A percentile compares a stretch with the other conserved stretches of the same genome.
phyloP scores from a whole-genome alignment of 305 asterid genomes.

The Solanum hybrid region DNA sequence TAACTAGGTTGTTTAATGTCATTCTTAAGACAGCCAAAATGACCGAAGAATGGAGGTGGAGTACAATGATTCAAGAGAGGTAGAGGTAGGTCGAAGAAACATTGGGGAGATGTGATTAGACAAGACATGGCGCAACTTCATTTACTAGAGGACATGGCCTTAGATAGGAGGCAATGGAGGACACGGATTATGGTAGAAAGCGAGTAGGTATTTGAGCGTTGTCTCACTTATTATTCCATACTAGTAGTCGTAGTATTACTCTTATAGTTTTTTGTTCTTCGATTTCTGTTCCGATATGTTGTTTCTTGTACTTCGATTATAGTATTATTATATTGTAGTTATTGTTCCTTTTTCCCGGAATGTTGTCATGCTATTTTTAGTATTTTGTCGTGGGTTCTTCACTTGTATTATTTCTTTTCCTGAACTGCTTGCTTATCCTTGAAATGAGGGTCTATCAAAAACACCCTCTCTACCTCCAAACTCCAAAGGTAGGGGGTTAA shows the following conservation, averaged over 20 bases:
- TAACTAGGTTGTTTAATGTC: not conserved
- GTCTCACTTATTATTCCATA: not conserved
- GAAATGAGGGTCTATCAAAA: not conserved
- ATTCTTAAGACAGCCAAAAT: too few relatives aligned
- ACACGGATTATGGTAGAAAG: not conserved
- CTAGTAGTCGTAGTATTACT: not conserved
- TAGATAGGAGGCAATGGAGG: not conserved
- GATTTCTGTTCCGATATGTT: not conserved
- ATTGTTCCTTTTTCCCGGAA: not conserved
- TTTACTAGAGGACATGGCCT: not conserved
- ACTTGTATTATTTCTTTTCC: not conserved
- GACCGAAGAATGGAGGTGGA: not conserved
- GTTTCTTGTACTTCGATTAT: not conserved
- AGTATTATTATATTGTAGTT: not conserved
- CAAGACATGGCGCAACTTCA: not conserved
- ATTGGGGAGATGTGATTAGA: not conserved
- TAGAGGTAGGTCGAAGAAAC: not conserved
- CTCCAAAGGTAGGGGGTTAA: not conserved
- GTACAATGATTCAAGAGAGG: not conserved
- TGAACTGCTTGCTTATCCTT: not conserved
- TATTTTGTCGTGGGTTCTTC: not conserved
- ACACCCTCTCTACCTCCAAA: not conserved
- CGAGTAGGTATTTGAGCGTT: not conserved
- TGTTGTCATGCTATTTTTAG: not conserved
- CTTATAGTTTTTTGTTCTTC: not conserved